Base-by-base conservation (phyloP, 768 basidiomycete species). In the Serendipita sp. region DNA sequence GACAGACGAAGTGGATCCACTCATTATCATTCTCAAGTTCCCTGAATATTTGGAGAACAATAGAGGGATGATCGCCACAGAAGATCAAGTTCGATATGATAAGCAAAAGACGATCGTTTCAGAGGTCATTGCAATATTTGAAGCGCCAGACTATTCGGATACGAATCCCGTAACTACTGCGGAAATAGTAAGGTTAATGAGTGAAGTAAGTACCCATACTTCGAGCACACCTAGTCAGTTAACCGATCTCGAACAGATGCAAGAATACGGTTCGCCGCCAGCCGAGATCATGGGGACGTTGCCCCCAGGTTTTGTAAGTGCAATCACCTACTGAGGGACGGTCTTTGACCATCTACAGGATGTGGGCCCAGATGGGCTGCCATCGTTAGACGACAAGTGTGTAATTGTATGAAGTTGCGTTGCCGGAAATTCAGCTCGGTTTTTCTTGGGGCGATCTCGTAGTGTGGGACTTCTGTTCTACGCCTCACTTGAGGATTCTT, bases 271-370 rank as follows among this genome's bases (percentile, higher is more conserved):
- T 3, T 79, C 85, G 2, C 90, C 89, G 0, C 90, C 90, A 2
- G 69, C 80, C 20, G 88, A 89, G 67, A 79, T 92, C 58, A 90
- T 92, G 86, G 90, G 89, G 1, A 80, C 83, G 0, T 75, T 92
- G 53, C 90, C 90, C 0, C 79, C 86, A 2, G 88, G 86, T n/a
- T 72, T 82, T 30, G 66, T 67, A 38, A 60, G 66, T 61, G 14
- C 20, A 13, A 22, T 16, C 22, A 38, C 38, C 43, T 11, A 50
- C 11, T 48, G 61, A 42, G 7, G 22, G 14, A 24, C 3, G 2
- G 3, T 1, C n/a, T 3, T 1, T 2, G 11, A 17, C 3, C 14
- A 20, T 9, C 16, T 48, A n/a, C 67, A 71, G 71, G 76, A 73
- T 4, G 65, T 84, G 26, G 82, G 80, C 0, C 51, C 75, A 1